Evolutionary conservation across 441 rosid genomes (phyloP).

Genomic region (Gossypium gossypioides): DNA sequence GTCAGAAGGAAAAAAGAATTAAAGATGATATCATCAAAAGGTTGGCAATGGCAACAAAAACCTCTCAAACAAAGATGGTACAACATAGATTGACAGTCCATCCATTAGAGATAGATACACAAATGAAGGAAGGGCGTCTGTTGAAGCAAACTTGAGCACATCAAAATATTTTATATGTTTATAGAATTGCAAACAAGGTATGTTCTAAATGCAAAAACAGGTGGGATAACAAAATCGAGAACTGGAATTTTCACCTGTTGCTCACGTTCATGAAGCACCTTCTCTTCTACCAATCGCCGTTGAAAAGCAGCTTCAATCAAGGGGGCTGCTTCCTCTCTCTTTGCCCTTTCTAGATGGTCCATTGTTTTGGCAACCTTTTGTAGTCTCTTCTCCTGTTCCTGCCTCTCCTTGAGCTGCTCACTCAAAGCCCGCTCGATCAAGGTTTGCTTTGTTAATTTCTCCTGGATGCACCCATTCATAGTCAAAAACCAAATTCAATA

Average conservation of each 20-base stretch:
- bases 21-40: background rate
- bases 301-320: conserved; percentile 89
- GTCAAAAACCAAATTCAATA: background rate
- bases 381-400: conserved; percentile 85
- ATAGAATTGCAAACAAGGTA: background rate
- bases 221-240: background rate
- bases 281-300: conserved; percentile 76
- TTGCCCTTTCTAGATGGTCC: conserved; percentile 94
- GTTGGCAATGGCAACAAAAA: background rate
- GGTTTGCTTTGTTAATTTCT: conserved; percentile 73
- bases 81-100: background rate
- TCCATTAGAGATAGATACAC: background rate
- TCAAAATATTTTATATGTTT: background rate
- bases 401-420: conserved; percentile 89
- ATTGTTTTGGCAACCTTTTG: conserved; percentile 79
- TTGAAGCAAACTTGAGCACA: background rate
- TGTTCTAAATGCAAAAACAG: background rate
- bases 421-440: conserved; percentile 68
- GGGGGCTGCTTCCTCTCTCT: conserved; percentile 92
- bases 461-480: conserved; percentile 30
- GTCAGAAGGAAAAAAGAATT: conserved; percentile 2
- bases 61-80: background rate
- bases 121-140: background rate
- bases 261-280: conserved; percentile 71
- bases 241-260: conserved; percentile 48